These are phyloP conservation scores for Endocladia muricata DNA, from an alignment of 31 red algal species.

Conservation along the genomic window DNA sequence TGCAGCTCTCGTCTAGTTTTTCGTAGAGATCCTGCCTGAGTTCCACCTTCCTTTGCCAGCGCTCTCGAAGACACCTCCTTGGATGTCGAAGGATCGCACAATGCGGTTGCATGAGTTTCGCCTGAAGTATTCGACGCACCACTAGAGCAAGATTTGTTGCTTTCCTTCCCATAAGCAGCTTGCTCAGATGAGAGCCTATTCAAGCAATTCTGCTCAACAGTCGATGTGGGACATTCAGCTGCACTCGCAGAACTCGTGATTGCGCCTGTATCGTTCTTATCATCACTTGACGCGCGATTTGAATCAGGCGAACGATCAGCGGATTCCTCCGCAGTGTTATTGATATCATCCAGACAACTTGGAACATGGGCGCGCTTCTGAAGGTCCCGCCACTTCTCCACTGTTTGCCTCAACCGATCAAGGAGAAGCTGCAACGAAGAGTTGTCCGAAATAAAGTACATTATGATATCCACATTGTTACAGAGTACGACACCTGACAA, in stretches of 20 bases:
- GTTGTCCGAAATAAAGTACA: slow-evolving; percentile 52
- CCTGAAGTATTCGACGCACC: slow-evolving; percentile 1
- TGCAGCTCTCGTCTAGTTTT: no score
- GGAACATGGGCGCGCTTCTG: no score
- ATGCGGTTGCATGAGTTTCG: slow-evolving; percentile 4
- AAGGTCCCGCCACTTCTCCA: slow-evolving; percentile 20
- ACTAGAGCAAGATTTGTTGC: no score
- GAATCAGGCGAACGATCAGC: neutral
- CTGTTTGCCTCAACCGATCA: slow-evolving; percentile 19
- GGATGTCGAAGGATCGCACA: neutral
- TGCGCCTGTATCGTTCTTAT: no score
- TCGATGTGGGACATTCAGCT: no score
- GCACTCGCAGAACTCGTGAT: no score
- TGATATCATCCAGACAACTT: neutral
- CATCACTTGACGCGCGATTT: no score
- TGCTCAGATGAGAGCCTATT: no score
- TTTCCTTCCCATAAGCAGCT: no score
- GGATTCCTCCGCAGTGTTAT: neutral
- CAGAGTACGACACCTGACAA: slow-evolving; percentile 34
- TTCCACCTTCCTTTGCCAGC: no score
- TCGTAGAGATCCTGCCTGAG: no score
- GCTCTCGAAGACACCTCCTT: neutral
- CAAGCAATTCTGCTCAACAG: no score
- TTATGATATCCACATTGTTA: slow-evolving; percentile 70
- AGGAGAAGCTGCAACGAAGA: slow-evolving; percentile 27